A percentile compares a stretch with the other conserved stretches of the same genome.
Evolutionary conservation across 805 yeast species (phyloP).

Genomic region (Yamadazyma laniorum): DNA sequence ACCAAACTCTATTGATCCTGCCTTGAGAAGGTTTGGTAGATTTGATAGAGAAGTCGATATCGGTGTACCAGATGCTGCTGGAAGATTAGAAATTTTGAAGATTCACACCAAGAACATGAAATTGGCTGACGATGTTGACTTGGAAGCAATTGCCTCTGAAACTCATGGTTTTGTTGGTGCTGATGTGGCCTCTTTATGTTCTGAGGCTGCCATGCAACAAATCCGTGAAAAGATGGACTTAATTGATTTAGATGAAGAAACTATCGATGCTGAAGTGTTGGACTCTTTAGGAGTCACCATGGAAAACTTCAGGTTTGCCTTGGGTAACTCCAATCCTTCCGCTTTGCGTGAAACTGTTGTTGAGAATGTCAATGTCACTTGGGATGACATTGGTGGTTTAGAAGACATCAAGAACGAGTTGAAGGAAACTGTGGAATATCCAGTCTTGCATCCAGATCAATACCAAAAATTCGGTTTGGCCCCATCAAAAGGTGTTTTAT

Average conservation of each 20-base stretch:
- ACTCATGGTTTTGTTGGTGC: conserved; percentile 99
- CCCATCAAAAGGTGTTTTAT: conserved; percentile 97
- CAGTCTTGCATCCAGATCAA: conserved; percentile 98
- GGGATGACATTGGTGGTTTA: conserved; percentile 99
- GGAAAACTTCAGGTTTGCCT: conserved; percentile 98
- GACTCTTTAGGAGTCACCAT: conserved; percentile 96
- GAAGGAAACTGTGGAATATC: conserved; percentile 98
- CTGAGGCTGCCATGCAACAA: conserved; percentile 99
- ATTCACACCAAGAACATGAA: conserved; percentile 99
- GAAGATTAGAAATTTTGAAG: conserved; percentile 93
- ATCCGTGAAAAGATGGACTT: conserved; percentile 99
- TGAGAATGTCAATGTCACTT: conserved; percentile 95
- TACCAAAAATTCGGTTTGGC: conserved; percentile 97
- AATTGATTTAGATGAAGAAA: conserved; percentile 93
- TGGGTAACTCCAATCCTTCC: conserved; percentile 97
- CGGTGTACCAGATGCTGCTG: conserved; percentile 96
- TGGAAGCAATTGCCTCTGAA: conserved; percentile 93
- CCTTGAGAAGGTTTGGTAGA: conserved; percentile 81
- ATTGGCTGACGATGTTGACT: conserved; percentile 89
- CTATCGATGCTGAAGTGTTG: conserved; percentile 94
- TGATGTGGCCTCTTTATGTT: conserved; percentile 95
- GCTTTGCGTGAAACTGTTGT: conserved; percentile 99
- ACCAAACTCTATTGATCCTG: conserved; percentile 85
- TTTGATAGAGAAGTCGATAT: conserved; percentile 85
- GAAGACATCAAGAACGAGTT: conserved; percentile 95